Evolutionary conservation across 345 rosid species (phyloP).

Genomic region (Populus davidiana): DNA sequence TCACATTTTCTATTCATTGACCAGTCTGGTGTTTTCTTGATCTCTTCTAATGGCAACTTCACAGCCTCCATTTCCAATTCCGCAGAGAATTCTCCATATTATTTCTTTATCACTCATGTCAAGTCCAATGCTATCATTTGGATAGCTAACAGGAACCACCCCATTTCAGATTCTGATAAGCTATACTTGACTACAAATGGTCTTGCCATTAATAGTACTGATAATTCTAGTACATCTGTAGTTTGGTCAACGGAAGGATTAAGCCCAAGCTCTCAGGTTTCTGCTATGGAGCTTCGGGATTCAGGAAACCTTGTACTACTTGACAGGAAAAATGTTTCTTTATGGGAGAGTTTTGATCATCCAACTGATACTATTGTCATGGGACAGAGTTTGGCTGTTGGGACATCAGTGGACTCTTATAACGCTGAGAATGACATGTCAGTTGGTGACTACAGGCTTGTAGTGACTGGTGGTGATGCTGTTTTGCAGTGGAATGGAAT

Average conservation of each 20-base stretch:
- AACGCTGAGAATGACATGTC: background rate
- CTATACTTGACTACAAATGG: conserved; percentile 14
- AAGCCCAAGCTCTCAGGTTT: background rate
- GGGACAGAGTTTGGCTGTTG: conserved; percentile 16
- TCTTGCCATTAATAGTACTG: background rate
- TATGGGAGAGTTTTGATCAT: conserved; percentile 23
- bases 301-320: conserved; percentile 25
- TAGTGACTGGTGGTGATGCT: conserved; percentile 16
- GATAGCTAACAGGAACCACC: conserved; percentile 17
- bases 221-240: background rate
- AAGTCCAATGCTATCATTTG: conserved; percentile 16
- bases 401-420: background rate
- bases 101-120: conserved; percentile 21
- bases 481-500: conserved; percentile 19
- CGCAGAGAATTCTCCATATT: background rate
- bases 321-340: conserved; percentile 10
- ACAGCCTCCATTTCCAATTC: conserved; percentile 10
- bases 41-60: conserved; percentile 17
- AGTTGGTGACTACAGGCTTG: conserved; percentile 6
- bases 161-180: conserved; percentile 17
- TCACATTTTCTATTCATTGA: conserved; percentile 10
- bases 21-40: conserved; percentile 19
- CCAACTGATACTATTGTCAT: conserved; percentile 24
- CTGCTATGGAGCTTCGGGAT: conserved; percentile 15
- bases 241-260: conserved; percentile 16